A percentile compares a stretch with the other conserved stretches of the same genome.
Evolutionary conservation across 2,329 filamentous ascomycete genomes (phyloP).

Genomic region (Trichoderma brevicompactum): DNA sequence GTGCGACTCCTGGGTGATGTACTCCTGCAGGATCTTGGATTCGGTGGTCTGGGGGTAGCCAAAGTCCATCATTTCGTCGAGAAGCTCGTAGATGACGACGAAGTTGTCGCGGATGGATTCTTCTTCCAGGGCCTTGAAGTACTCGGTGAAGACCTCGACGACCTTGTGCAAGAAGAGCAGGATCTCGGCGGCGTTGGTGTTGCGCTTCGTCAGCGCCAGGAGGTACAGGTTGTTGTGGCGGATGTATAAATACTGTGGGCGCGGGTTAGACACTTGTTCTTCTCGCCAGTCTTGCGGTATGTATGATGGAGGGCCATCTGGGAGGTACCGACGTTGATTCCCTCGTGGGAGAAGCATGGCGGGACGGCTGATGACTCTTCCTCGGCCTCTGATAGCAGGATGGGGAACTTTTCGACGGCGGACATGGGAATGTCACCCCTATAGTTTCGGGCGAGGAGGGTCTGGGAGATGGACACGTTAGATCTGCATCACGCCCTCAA

Average conservation of each 20-base stretch:
- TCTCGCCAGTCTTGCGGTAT: not conserved
- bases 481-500: not conserved
- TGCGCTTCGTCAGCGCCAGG: slow-evolving; percentile 95
- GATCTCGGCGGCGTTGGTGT: slow-evolving; percentile 98
- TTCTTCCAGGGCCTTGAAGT: slow-evolving; percentile 98
- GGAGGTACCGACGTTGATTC: slow-evolving; percentile 79
- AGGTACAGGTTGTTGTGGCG: slow-evolving; percentile 99
- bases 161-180: slow-evolving; percentile 97
- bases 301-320: slow-evolving; percentile 21
- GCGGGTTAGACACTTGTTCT: slow-evolving; percentile 10
- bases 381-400: slow-evolving; percentile 96
- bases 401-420: slow-evolving; percentile 95
- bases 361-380: slow-evolving; percentile 98
- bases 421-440: slow-evolving; percentile 99
- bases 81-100: slow-evolving; percentile 96
- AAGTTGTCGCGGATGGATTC: slow-evolving; percentile 99
- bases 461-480: slow-evolving; percentile 57
- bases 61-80: slow-evolving; percentile 99
- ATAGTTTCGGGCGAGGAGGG: slow-evolving; percentile 97
- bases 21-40: slow-evolving; percentile 97
- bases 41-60: slow-evolving; percentile 98
- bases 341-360: slow-evolving; percentile 97
- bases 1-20: slow-evolving; percentile 98
- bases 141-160: slow-evolving; percentile 98
- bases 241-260: slow-evolving; percentile 89